Evolutionary conservation across 2,329 filamentous ascomycete species (phyloP).

Genomic region (Xylogone sp.): DNA sequence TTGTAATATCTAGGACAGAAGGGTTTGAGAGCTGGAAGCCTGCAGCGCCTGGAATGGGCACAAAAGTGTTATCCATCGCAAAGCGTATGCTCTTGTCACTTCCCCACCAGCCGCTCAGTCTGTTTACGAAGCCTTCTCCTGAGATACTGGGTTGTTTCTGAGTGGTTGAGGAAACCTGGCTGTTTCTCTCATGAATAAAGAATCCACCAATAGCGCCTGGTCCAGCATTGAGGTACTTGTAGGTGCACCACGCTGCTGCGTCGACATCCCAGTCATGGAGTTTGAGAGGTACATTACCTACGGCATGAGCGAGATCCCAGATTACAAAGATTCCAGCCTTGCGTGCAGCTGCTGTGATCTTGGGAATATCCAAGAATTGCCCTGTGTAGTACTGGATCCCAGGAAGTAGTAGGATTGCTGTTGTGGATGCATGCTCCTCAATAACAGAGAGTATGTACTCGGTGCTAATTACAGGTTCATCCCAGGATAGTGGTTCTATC

Average conservation of each 20-base stretch:
- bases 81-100: constrained; percentile 67
- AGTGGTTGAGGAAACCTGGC: constrained; percentile 11
- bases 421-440: constrained; percentile 58
- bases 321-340: constrained; percentile 64
- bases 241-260: constrained; percentile 75
- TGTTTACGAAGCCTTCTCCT: constrained; percentile 39
- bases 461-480: constrained; percentile 56
- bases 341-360: constrained; percentile 69
- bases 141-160: constrained; percentile 11
- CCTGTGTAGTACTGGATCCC: constrained; percentile 81
- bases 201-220: constrained; percentile 70
- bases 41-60: constrained; percentile 67
- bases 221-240: constrained; percentile 79
- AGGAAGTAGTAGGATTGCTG: constrained; percentile 69
- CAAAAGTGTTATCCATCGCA: constrained; percentile 71
- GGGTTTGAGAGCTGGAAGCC: constrained; percentile 78
- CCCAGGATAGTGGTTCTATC: constrained; percentile 51
- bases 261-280: constrained; percentile 78
- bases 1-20: constrained; percentile 68
- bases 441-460: constrained; percentile 65
- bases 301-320: constrained; percentile 79
- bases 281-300: constrained; percentile 68
- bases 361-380: constrained; percentile 70
- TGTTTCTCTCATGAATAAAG: constrained; percentile 62
- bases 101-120: constrained; percentile 80